Percentiles rank a stretch among this genome's conserved stretches.
phyloP scores from a whole-genome alignment of 2,329 filamentous ascomycete species.

The Pestalotiopsis sp. region DNA sequence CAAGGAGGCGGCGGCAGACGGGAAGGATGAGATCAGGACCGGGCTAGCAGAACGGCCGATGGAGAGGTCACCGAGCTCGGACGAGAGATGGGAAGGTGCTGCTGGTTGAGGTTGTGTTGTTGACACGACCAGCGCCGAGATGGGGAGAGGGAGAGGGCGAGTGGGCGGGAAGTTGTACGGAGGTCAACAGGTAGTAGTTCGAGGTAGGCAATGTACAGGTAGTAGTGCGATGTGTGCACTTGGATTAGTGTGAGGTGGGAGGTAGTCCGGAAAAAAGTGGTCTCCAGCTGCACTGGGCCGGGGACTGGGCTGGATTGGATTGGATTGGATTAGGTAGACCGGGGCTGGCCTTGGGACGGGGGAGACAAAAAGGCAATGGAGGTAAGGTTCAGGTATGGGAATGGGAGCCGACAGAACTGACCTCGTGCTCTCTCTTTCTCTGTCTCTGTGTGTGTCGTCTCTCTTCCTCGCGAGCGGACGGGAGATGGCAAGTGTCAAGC shows the following conservation, averaged over 20 bases:
- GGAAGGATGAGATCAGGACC: constrained; percentile 19
- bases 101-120: constrained; percentile 9
- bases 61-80: neutral
- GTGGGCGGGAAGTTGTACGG: neutral
- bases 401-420: neutral
- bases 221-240: neutral
- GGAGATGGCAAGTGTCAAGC: constrained; percentile 5
- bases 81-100: constrained; percentile 2
- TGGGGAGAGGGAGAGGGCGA: neutral
- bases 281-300: neutral
- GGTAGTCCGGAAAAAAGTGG: constrained; percentile 8
- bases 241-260: constrained; percentile 8
- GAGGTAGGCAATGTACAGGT: neutral
- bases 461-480: neutral
- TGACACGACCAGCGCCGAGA: constrained; percentile 13
- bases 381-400: neutral
- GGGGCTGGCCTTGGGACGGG: neutral
- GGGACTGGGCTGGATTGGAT: neutral
- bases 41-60: neutral
- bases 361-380: neutral
- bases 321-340: neutral
- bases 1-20: constrained; percentile 24
- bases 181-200: constrained; percentile 3
- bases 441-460: no score
- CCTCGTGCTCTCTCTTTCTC: neutral